phyloP scores from a whole-genome alignment of 495 filamentous ascomycete species.

The Jackrogersella minutella region DNA sequence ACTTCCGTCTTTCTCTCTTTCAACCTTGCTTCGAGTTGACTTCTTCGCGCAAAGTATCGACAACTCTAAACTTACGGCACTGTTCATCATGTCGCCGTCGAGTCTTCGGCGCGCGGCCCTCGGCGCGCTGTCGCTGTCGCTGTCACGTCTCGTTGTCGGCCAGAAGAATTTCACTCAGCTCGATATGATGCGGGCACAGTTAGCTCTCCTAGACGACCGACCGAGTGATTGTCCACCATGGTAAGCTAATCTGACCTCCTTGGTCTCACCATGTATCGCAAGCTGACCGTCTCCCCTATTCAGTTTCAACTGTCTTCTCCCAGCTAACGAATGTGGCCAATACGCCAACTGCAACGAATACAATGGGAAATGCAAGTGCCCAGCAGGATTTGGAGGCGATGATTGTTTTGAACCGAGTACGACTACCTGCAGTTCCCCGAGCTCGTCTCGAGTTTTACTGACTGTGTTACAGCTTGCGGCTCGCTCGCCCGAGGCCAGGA shows the following conservation, averaged over 20 bases:
- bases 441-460: slow-evolving; percentile 27
- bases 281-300: slow-evolving; percentile 25
- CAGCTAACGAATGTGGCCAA: slow-evolving; percentile 88
- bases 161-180: slow-evolving; percentile 55
- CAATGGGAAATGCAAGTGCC: slow-evolving; percentile 91
- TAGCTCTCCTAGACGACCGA: slow-evolving; percentile 60
- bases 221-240: slow-evolving; percentile 71
- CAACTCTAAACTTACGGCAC: slow-evolving; percentile 14
- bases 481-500: slow-evolving; percentile 82
- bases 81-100: slow-evolving; percentile 49
- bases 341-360: slow-evolving; percentile 84
- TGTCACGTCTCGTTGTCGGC: slow-evolving; percentile 52
- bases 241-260: slow-evolving; percentile 46
- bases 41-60: slow-evolving; percentile 11
- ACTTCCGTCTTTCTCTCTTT: slow-evolving; percentile 13
- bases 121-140: slow-evolving; percentile 52
- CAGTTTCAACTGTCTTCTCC: slow-evolving; percentile 97
- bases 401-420: slow-evolving; percentile 83
- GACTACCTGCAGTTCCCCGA: slow-evolving; percentile 22
- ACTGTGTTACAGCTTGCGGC: slow-evolving; percentile 70
- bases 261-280: background rate
- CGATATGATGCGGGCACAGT: slow-evolving; percentile 61
- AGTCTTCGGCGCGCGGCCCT: slow-evolving; percentile 45
- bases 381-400: slow-evolving; percentile 89
- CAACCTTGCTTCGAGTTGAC: slow-evolving; percentile 2